Percentiles rank a stretch among this genome's conserved stretches.
Evolutionary conservation across 768 basidiomycete genomes (phyloP).

Genomic region (Albatrellus ellisii): DNA sequence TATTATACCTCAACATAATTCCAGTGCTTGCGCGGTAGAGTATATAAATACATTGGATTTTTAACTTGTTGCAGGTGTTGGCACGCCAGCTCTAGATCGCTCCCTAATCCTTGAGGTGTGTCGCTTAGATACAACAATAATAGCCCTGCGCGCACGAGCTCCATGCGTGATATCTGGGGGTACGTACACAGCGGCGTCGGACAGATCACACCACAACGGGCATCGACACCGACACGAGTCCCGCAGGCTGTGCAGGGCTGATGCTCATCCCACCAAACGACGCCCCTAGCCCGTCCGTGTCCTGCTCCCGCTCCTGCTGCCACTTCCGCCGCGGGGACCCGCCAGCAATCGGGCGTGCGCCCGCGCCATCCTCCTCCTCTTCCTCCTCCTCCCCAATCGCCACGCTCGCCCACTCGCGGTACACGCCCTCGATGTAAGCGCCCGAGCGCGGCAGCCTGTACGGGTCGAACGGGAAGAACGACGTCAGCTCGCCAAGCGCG

Average conservation of each 20-base stretch:
- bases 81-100: too few species aligned
- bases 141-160: too few species aligned
- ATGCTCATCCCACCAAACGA: slow-evolving; percentile 80
- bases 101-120: too few species aligned
- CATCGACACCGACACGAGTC: not conserved
- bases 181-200: too few species aligned
- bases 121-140: too few species aligned
- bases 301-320: slow-evolving; percentile 10
- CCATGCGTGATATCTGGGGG: too few species aligned
- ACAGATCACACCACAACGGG: slow-evolving; percentile 1
- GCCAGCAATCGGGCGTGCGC: slow-evolving; percentile 13
- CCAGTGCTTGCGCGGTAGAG: too few species aligned
- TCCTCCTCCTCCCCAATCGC: slow-evolving; percentile 58
- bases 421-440: slow-evolving; percentile 68
- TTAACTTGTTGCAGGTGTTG: too few species aligned
- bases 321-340: slow-evolving; percentile 5
- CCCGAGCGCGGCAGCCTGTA: slow-evolving; percentile 78
- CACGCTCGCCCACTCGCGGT: slow-evolving; percentile 83
- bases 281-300: slow-evolving; percentile 43
- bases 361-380: slow-evolving; percentile 48
- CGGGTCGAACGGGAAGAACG: slow-evolving; percentile 98
- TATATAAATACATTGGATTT: too few species aligned
- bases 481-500: slow-evolving; percentile 56
- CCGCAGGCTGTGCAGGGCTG: too few species aligned
- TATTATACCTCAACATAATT: too few species aligned